These are phyloP conservation scores for Endoconidiophora laricicola DNA, from an alignment of 2,329 filamentous ascomycete species.

Conservation along the genomic window DNA sequence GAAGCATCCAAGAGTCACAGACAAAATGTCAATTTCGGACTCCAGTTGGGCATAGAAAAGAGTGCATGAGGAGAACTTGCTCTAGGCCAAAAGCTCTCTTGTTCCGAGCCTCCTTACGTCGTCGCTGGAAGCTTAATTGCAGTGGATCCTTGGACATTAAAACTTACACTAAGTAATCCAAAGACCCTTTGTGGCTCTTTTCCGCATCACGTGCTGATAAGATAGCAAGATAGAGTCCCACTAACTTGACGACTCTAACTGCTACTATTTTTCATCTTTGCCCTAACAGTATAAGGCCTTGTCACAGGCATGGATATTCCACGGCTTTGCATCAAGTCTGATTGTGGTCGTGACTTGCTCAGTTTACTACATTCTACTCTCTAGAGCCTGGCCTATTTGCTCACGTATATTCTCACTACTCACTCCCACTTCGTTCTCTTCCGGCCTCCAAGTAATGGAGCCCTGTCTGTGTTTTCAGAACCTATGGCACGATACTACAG, in stretches of 20 bases:
- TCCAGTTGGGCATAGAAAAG: too few relatives aligned
- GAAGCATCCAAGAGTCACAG: neutral
- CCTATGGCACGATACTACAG: neutral
- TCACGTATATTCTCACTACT: too few relatives aligned
- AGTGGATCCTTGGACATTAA: neutral
- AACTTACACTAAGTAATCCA: too few relatives aligned
- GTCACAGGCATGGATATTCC: neutral
- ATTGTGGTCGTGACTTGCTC: neutral
- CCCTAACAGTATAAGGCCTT: neutral
- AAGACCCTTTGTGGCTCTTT: neutral
- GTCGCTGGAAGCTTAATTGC: neutral
- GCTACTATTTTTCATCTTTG: neutral
- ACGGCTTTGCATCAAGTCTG: neutral
- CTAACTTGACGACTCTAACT: neutral
- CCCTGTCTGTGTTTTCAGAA: neutral
- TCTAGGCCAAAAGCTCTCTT: too few relatives aligned
- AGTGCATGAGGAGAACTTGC: too few relatives aligned
- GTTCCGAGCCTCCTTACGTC: too few relatives aligned
- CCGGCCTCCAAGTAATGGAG: neutral
- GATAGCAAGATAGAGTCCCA: neutral
- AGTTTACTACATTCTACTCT: too few relatives aligned
- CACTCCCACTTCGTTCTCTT: too few relatives aligned
- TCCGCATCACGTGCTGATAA: constrained; percentile 10
- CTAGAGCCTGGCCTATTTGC: too few relatives aligned
- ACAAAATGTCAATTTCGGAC: neutral